These are phyloP conservation scores for Syncephalastrum racemosum DNA, from an alignment of 371 early-diverging fungal genomes.

Conservation along the genomic window DNA sequence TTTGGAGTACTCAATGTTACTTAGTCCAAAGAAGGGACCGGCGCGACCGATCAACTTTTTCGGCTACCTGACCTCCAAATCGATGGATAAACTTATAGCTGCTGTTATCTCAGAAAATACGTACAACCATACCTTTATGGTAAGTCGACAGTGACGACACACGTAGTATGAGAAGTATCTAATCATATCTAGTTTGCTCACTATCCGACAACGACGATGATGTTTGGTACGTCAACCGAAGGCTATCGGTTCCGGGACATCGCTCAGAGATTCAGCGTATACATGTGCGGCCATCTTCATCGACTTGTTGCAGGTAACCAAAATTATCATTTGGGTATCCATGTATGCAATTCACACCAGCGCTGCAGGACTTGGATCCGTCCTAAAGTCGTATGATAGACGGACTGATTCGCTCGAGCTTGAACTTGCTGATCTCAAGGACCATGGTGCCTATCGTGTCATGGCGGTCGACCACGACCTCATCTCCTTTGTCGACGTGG, in stretches of 20 bases:
- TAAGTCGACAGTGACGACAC: slow-evolving; percentile 21
- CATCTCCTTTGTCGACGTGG: slow-evolving; percentile 77
- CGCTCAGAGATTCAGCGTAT: slow-evolving; percentile 62
- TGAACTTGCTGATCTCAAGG: slow-evolving; percentile 88
- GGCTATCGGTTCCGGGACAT: slow-evolving; percentile 65
- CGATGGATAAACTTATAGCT: slow-evolving; percentile 68
- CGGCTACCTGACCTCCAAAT: slow-evolving; percentile 72
- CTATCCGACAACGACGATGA: slow-evolving; percentile 83
- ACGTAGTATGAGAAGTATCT: background rate
- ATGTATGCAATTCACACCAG: background rate
- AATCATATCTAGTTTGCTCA: slow-evolving; percentile 59
- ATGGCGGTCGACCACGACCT: slow-evolving; percentile 87
- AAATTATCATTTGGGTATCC: slow-evolving; percentile 1
- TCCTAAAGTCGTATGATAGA: slow-evolving; percentile 63
- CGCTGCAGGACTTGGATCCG: slow-evolving; percentile 59
- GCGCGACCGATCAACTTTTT: slow-evolving; percentile 90
- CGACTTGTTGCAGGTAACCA: slow-evolving; percentile 68
- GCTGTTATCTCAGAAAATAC: slow-evolving; percentile 30
- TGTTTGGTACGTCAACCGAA: slow-evolving; percentile 65
- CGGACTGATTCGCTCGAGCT: slow-evolving; percentile 70
- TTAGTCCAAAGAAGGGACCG: slow-evolving; percentile 74
- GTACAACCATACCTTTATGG: slow-evolving; percentile 72
- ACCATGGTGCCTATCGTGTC: slow-evolving; percentile 78
- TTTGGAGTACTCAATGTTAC: background rate
- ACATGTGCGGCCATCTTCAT: slow-evolving; percentile 90